Evolutionary conservation across 306 rosid species (phyloP), one percentile per base, ranked within the genome.

Genomic region (Cucurbita pepo): DNA sequence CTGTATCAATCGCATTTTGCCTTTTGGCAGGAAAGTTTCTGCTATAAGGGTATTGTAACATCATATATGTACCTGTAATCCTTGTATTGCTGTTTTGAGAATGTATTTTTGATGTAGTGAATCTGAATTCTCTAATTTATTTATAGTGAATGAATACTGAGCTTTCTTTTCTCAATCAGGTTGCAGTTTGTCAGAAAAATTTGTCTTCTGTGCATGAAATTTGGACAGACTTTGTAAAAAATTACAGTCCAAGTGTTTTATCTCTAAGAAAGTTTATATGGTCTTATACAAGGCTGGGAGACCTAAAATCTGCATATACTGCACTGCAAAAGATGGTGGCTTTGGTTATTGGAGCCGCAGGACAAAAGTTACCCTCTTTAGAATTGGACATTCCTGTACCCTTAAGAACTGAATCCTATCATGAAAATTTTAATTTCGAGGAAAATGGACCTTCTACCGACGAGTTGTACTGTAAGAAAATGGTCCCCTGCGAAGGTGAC

Each of bases 141-240:
- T 41, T 21, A 5, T 14, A 10, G 9, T 41, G 30, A 64, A 21
- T 44, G 11, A 40, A 40, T 21, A 21, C 56, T 66, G 6, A 60
- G 47, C 67, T 78, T 82, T 79, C 50, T 81, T 67, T 51, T 79
- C 76, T 79, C 81, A 78, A 66, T 78, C 87, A 92, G 98, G 80
- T 92, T 86, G 96, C 96, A 81, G 98, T 92, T 84, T 74, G 79
- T 81, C 90, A 81, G 85, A 75, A 87, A 81, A 85, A 85, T 84
- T 78, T 85, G 82, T 76, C 88, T 77, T 84, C 88, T 18, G 95
- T 76, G 69, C 90, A 82, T 79, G 83, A 81, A 55, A 82, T 92
- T 48, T 92, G 98, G 95, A 58, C 73, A 78, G 93, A 92, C 57
- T 88, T 83, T 77, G 75, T 75, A 78, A 83, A 14, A 76, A 67